Conservation (phyloP, 192 early-diverging fungal genomes). For the Umbelopsis ramanniana region DNA sequence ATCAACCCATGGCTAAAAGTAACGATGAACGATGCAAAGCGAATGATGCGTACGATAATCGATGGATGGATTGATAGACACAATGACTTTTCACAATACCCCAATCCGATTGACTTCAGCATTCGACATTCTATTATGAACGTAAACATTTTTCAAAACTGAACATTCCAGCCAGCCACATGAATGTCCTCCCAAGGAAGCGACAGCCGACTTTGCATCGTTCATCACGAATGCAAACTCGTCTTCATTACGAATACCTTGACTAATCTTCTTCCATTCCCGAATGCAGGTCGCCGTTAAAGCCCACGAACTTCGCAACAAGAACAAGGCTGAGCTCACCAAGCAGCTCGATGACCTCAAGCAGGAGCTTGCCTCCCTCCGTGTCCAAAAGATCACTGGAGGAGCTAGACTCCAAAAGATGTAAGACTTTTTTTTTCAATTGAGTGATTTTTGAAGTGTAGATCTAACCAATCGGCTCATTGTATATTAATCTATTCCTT, state of each 20-base stretch:
- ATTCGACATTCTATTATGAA: neutral
- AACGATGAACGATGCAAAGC: neutral
- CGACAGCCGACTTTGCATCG: neutral
- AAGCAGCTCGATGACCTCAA: slow-evolving; percentile 94
- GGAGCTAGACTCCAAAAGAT: slow-evolving; percentile 84
- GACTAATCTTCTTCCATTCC: slow-evolving; percentile 10
- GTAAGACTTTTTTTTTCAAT: slow-evolving; percentile 48
- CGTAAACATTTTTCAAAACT: neutral
- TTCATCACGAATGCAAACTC: neutral
- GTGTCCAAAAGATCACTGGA: slow-evolving; percentile 93
- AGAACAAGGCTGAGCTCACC: slow-evolving; percentile 91
- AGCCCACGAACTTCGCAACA: slow-evolving; percentile 91
- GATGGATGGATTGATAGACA: slow-evolving; percentile 10
- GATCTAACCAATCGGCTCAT: neutral
- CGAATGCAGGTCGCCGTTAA: slow-evolving; percentile 79
- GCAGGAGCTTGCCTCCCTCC: slow-evolving; percentile 90
- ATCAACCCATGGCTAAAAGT: slow-evolving; percentile 1
- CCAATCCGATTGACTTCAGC: neutral
- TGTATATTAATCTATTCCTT: slow-evolving; percentile 21
- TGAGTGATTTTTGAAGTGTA: neutral
- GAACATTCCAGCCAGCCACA: neutral
- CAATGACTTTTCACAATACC: neutral
- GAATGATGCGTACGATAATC: neutral
- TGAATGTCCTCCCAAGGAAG: neutral
- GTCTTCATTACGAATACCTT: neutral